Percentiles rank a stretch among this genome's conserved stretches.
Conservation (phyloP, 768 basidiomycete genomes). For the Mycena belliarum region DNA sequence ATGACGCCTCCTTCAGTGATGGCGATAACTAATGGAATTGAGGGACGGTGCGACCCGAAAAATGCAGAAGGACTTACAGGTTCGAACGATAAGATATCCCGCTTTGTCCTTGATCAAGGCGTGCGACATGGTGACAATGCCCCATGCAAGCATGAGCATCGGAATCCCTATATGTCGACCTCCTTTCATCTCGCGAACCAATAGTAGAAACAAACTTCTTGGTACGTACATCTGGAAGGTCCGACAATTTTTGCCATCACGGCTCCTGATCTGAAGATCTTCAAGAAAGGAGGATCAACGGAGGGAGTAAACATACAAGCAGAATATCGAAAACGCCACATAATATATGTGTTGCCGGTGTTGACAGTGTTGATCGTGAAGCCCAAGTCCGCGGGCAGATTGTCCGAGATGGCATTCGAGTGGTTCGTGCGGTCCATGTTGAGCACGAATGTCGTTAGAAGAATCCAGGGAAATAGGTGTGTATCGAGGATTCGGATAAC, state of each 20-base stretch:
- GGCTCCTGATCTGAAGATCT: constrained; percentile 27
- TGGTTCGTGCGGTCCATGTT: constrained; percentile 44
- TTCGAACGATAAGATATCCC: constrained; percentile 38
- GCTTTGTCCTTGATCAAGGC: constrained; percentile 35
- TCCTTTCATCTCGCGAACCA: not conserved
- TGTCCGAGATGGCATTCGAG: constrained; percentile 42
- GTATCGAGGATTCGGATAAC: constrained; percentile 7
- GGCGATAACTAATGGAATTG: constrained; percentile 32
- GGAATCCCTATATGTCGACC: constrained; percentile 39
- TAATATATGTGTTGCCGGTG: constrained; percentile 36
- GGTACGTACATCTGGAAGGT: constrained; percentile 33
- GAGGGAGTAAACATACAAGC: constrained; percentile 19
- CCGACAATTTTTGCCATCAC: constrained; percentile 39
- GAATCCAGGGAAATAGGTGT: constrained; percentile 4
- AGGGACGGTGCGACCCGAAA: not conserved
- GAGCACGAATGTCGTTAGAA: constrained; percentile 8
- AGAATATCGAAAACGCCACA: constrained; percentile 34
- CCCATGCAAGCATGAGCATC: constrained; percentile 41
- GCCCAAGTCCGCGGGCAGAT: constrained; percentile 37
- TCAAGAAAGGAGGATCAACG: not conserved
- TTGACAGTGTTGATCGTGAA: constrained; percentile 41
- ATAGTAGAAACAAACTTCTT: not conserved
- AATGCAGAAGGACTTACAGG: not conserved
- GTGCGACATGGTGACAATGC: constrained; percentile 37
- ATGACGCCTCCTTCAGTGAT: constrained; percentile 43